Base-by-base conservation (phyloP, 2,329 filamentous ascomycete genomes). In the Fusarium hostae region DNA sequence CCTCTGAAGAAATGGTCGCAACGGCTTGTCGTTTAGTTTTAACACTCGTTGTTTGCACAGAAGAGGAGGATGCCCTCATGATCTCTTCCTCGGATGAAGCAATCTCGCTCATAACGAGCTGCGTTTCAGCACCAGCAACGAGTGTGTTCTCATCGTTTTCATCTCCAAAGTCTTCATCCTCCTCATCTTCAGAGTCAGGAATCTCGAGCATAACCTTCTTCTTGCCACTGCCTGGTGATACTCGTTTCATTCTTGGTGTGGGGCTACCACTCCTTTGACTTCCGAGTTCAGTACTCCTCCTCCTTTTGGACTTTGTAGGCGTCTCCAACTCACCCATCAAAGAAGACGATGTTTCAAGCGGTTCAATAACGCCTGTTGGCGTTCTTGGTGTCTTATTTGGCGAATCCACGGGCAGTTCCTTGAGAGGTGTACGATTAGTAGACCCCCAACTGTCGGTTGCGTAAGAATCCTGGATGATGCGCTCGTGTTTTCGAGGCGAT, bases 181-280 rank as follows among this genome's bases (percentile, higher is more conserved):
- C 73, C 10, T 85, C 84, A 15, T 83, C 84, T 40, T 87, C 86
- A 3, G 86, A 86, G 64, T 88, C 86, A 1, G 86, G 84, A 34
- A 88, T 86, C 62, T 86, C 84, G 24, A 75, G 59, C 24, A 72
- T 51, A 6, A 63, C 70, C 20, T 45, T 70, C 34, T 70, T 71
- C 39, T 71, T 73, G 4, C 62, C 68, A 32, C 61, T 71, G 1
- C 63, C 63, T 11, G 76, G 67, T 6, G 76, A 71, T 20, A 70
- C 66, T 30, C 37, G 51, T 37, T 75, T 77, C 62, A 71, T 74
- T 35, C 26, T 71, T 52, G 74, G 74, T 6, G 75, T 70, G 20
- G 74, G 66, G 28, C 63, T 75, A 18, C 59, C 59, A 35, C 65
- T 41, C 58, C 57, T 54, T 61, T 63, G 57, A 22, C 70, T 67